phyloP scores from a whole-genome alignment of 202 grass and related monocot species.

The Digitaria exilis region DNA sequence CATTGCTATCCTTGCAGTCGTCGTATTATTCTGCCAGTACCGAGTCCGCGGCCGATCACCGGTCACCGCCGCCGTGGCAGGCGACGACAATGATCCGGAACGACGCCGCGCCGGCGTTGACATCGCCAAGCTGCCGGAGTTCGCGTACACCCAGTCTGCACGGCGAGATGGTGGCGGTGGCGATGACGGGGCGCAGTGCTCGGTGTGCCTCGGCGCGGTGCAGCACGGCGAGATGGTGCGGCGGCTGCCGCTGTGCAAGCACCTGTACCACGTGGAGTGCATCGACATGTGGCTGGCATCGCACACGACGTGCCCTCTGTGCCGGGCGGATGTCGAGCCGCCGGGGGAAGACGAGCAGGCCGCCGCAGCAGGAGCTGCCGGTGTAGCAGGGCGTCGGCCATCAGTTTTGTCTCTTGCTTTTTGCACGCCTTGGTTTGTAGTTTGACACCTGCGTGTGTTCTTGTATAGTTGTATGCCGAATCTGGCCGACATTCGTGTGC shows the following conservation, averaged over 20 bases:
- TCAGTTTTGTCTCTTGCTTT: neutral
- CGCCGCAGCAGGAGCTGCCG: neutral
- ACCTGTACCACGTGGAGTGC: slow-evolving; percentile 6
- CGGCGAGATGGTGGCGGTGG: slow-evolving; percentile 7
- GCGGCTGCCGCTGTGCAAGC: slow-evolving; percentile 46
- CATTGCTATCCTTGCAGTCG: neutral
- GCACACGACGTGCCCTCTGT: slow-evolving; percentile 45
- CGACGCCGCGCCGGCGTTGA: slow-evolving; percentile 19
- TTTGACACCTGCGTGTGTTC: neutral
- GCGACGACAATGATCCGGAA: neutral
- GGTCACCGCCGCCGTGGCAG: neutral
- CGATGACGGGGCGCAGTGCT: slow-evolving; percentile 38
- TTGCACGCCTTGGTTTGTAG: neutral
- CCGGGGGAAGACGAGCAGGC: neutral
- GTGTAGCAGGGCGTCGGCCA: slow-evolving; percentile 17
- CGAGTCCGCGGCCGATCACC: slow-evolving; percentile 22
- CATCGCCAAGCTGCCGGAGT: slow-evolving; percentile 41
- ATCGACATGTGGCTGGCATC: slow-evolving; percentile 52
- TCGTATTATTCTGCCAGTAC: slow-evolving; percentile 21
- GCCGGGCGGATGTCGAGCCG: slow-evolving; percentile 41
- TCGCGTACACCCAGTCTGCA: slow-evolving; percentile 26
- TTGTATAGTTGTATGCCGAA: neutral
- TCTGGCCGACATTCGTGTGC: neutral
- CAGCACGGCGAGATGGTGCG: slow-evolving; percentile 42
- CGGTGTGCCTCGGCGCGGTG: slow-evolving; percentile 49